A percentile compares a stretch with the other conserved stretches of the same genome.
Conservation (phyloP, 805 yeast genomes). For the Myxozyma mucilagina region DNA sequence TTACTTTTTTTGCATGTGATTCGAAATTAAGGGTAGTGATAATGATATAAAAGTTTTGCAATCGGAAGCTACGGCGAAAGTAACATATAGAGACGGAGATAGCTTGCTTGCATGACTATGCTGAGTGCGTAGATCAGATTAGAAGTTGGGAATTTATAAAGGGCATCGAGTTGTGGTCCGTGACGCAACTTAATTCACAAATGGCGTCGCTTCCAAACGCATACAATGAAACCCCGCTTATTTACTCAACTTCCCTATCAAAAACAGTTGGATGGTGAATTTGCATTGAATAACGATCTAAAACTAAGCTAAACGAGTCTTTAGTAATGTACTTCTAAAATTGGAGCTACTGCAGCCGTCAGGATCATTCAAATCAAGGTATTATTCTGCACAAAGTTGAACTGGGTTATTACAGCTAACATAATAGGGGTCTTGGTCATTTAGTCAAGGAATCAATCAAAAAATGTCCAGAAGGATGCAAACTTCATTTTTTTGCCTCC, state of each 20-base stretch:
- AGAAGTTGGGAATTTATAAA: too few relatives aligned
- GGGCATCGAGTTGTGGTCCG: too few relatives aligned
- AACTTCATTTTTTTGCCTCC: conserved; percentile 65
- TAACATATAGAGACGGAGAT: too few relatives aligned
- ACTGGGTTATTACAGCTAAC: not conserved
- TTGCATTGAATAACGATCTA: not conserved
- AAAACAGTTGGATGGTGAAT: conserved; percentile 58
- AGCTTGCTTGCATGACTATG: too few relatives aligned
- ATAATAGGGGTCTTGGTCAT: conserved; percentile 71
- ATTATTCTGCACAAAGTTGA: not conserved
- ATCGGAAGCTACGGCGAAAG: too few relatives aligned
- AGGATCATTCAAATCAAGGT: conserved; percentile 84
- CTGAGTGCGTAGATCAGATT: too few relatives aligned
- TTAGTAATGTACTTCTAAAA: conserved; percentile 62
- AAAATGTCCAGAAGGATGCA: conserved; percentile 29
- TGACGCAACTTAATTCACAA: not conserved
- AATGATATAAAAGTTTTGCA: too few relatives aligned
- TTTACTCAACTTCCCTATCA: conserved; percentile 71
- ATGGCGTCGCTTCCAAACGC: not conserved
- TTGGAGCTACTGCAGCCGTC: conserved; percentile 88
- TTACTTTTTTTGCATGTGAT: too few relatives aligned
- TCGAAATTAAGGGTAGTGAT: too few relatives aligned
- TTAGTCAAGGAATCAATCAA: conserved; percentile 55
- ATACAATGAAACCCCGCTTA: conserved; percentile 57
- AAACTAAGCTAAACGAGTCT: not conserved